Base-by-base conservation (phyloP, 768 basidiomycete species). In the Exidia glandulosa region DNA sequence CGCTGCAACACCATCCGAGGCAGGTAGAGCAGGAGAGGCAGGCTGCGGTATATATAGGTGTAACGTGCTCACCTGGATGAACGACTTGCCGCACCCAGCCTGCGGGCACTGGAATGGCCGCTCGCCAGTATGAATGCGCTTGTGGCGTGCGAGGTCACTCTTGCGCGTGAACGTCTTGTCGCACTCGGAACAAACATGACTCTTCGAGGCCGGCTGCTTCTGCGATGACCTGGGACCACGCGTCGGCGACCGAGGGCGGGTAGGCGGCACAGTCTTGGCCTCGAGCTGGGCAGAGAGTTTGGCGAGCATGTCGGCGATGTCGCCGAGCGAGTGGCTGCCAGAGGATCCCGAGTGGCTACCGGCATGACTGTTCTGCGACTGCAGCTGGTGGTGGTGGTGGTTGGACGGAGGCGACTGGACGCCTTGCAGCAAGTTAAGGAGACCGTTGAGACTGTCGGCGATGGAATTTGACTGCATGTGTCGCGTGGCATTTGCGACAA, bases 81-180 rank as follows among this genome's bases (percentile, higher is more conserved):
- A 94, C 2, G 88, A 88, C 76, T 94, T 94, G 57, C 89, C 88
- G 60, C 91, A 94, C 31, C 84, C 85, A 31, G 72, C 66, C 65
- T 88, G 78, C 33, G 77, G 75, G 65, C 90, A 94, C 13, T 84
- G 75, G 70, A 88, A 93, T 2, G 91, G 91, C 57, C 91, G 79
- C 70, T 94, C 91, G 19, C 91, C 91, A 0, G 91, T 93, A 66
- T 94, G 91, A 75, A 93, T 93, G 48, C 90, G 83, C 77, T 84
- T 88, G 69, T 94, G 91, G 30, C 91, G 83, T 45, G 83, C 80
- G 50, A 94, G 78, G 68, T 94, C 91, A 67, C 90, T 93, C 61
- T 85, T 81, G 27, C 91, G 82, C 31, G 86, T 86, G 68, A 94
- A 94, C 10, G 83, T 77, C 75, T 93, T 94, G 66, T 79, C 78